These are phyloP conservation scores for Saccharum spontaneum DNA, from an alignment of 176 grass and related monocot genomes.

Conservation along the genomic window DNA sequence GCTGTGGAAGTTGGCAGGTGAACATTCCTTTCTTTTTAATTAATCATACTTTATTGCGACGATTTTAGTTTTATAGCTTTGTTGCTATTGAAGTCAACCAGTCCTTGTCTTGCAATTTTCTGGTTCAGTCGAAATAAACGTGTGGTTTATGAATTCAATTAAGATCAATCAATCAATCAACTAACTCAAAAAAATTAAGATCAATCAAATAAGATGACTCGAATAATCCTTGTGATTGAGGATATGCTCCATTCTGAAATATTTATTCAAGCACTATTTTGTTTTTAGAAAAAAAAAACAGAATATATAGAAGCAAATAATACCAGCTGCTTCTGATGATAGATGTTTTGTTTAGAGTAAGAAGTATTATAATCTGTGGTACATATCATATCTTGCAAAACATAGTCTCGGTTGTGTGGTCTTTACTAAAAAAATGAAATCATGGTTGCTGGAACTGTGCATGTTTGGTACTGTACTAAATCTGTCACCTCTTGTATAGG, in stretches of 20 bases:
- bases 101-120: not conserved
- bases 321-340: not conserved
- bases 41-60: not conserved
- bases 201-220: not conserved
- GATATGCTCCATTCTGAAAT: not conserved
- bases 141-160: not conserved
- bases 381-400: not conserved
- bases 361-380: not conserved
- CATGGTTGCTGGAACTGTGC: not conserved
- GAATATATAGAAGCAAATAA: not conserved
- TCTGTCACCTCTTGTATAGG: constrained; percentile 13
- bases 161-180: not conserved
- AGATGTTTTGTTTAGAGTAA: not conserved
- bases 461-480: not conserved
- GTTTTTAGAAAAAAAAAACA: not conserved
- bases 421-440: not conserved
- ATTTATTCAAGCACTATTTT: not conserved
- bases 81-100: not conserved
- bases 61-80: not conserved
- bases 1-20: constrained; percentile 80
- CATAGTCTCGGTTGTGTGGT: not conserved
- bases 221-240: not conserved
- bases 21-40: constrained; percentile 20
- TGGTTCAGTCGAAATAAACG: not conserved
- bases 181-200: not conserved